Evolutionary conservation across 306 rosid species (phyloP).

Genomic region (Prunus persica): Prunus_persica_NCBIv2 NC_034009.1:33569001-33569500

Average conservation of each 20-base stretch:
- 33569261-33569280: conserved; percentile 23
- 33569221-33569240: conserved; percentile 28
- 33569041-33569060: too few relatives aligned
- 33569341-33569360: conserved; percentile 16
- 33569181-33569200: not conserved
- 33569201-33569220: not conserved
- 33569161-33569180: not conserved
- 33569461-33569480: conserved; percentile 60
- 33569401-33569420: conserved; percentile 39
- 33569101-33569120: conserved; percentile 37
- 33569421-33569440: conserved; percentile 37
- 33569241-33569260: conserved; percentile 5
- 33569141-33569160: not conserved
- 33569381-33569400: not conserved
- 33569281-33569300: not conserved
- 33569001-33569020: too few relatives aligned
- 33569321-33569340: not conserved
- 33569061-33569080: too few relatives aligned
- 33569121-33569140: conserved; percentile 6
- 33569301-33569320: not conserved
- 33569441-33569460: conserved; percentile 9
- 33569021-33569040: too few relatives aligned
- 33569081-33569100: not conserved
- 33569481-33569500: conserved; percentile 68
- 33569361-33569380: not conserved